A percentile compares a stretch with the other conserved stretches of the same genome.
phyloP scores from a whole-genome alignment of 2,329 filamentous ascomycete genomes.

The Knufia petricola region DNA sequence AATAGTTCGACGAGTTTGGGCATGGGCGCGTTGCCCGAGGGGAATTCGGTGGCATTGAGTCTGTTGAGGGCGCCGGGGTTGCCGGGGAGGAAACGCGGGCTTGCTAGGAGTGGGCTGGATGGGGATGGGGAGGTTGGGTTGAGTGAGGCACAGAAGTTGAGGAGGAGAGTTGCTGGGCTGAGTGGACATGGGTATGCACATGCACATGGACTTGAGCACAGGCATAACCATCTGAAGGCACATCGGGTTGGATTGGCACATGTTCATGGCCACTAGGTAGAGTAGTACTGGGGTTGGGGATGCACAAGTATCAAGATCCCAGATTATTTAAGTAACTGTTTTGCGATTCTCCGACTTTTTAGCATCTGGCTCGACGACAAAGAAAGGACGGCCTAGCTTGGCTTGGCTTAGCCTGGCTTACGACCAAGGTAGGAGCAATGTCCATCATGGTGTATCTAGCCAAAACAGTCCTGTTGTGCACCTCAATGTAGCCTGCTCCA shows the following conservation, averaged over 20 bases:
- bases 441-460: too few relatives aligned
- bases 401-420: too few relatives aligned
- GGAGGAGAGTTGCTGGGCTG: slow-evolving; percentile 7
- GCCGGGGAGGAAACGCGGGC: slow-evolving; percentile 2
- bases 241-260: not conserved
- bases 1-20: slow-evolving; percentile 16
- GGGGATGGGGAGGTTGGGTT: slow-evolving; percentile 6
- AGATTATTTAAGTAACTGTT: too few relatives aligned
- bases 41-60: not conserved
- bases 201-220: not conserved
- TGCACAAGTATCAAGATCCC: too few relatives aligned
- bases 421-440: too few relatives aligned
- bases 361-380: too few relatives aligned
- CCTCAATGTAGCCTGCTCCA: too few relatives aligned
- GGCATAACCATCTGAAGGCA: not conserved
- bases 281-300: too few relatives aligned
- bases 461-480: too few relatives aligned
- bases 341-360: too few relatives aligned
- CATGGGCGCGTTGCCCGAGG: slow-evolving; percentile 5
- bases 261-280: not conserved
- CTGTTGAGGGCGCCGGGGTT: slow-evolving; percentile 13
- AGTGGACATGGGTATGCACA: not conserved
- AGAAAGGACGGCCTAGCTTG: too few relatives aligned
- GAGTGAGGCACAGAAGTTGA: slow-evolving; percentile 5
- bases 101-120: not conserved